A percentile compares a stretch with the other conserved stretches of the same genome.
Evolutionary conservation across 192 early-diverging fungal species (phyloP).

Genomic region (Entomortierella lignicola): DNA sequence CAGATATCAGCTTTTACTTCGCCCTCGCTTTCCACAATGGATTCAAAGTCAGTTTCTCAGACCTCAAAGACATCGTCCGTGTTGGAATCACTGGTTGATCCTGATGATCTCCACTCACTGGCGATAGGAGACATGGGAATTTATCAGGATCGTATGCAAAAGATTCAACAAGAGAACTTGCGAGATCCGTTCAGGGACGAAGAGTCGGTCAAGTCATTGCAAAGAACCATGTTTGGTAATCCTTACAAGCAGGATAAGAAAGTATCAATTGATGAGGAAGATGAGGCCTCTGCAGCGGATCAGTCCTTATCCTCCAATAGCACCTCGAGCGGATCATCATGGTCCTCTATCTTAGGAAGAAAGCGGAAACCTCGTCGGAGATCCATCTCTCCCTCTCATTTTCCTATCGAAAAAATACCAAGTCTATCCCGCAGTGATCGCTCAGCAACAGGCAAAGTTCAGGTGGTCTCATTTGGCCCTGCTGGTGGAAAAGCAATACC

Average conservation of each 20-base stretch:
- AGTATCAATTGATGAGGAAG: constrained; percentile 62
- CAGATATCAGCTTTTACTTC: constrained; percentile 46
- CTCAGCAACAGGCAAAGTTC: constrained; percentile 25
- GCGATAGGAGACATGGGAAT: constrained; percentile 81
- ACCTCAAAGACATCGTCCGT: neutral
- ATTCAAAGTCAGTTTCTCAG: neutral
- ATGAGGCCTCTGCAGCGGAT: constrained; percentile 40
- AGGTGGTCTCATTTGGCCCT: constrained; percentile 22
- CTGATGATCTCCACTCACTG: constrained; percentile 70
- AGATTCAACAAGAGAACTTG: constrained; percentile 61
- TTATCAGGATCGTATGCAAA: constrained; percentile 69
- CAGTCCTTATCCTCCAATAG: constrained; percentile 23
- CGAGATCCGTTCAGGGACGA: constrained; percentile 77
- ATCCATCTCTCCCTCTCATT: constrained; percentile 41
- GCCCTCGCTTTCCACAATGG: constrained; percentile 2
- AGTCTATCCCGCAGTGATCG: constrained; percentile 25
- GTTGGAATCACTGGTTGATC: constrained; percentile 57
- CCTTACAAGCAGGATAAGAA: constrained; percentile 70
- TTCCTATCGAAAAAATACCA: constrained; percentile 39
- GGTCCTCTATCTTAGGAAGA: constrained; percentile 45
- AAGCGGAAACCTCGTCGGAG: constrained; percentile 38
- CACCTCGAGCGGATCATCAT: constrained; percentile 18
- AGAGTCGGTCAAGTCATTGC: constrained; percentile 64
- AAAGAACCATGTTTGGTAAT: constrained; percentile 81
- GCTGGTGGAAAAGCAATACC: constrained; percentile 7